Evolutionary conservation across 257 asterid genomes (phyloP).

Genomic region (Anisodus acutangulus): DNA sequence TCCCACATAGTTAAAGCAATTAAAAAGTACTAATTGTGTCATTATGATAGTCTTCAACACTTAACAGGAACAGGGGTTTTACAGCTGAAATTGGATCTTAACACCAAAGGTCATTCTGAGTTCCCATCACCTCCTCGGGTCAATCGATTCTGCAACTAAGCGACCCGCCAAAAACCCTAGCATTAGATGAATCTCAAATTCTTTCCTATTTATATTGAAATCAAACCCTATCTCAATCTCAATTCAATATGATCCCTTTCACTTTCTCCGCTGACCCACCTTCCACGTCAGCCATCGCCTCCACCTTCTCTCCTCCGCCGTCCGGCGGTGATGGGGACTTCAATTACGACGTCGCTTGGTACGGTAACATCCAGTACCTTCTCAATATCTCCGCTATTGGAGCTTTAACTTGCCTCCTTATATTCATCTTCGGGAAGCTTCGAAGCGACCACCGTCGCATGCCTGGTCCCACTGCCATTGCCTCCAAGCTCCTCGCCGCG

Average conservation of each 20-base stretch:
- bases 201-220: neutral
- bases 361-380: slow-evolving; percentile 90
- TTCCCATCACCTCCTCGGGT: neutral
- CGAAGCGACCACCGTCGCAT: slow-evolving; percentile 97
- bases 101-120: neutral
- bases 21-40: neutral
- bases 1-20: neutral
- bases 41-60: neutral
- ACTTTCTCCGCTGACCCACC: slow-evolving; percentile 45
- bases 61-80: neutral
- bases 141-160: slow-evolving; percentile 4
- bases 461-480: slow-evolving; percentile 84
- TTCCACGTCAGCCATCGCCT: slow-evolving; percentile 31
- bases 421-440: slow-evolving; percentile 87
- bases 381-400: slow-evolving; percentile 92
- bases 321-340: slow-evolving; percentile 53
- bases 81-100: neutral
- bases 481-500: slow-evolving; percentile 87
- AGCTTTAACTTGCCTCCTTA: slow-evolving; percentile 80
- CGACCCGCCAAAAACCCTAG: slow-evolving; percentile 32
- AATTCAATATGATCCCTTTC: slow-evolving; percentile 31
- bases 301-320: slow-evolving; percentile 60
- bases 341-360: slow-evolving; percentile 71
- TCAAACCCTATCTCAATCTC: neutral
- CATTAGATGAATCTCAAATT: slow-evolving; percentile 28